Evolutionary conservation across 306 rosid genomes (phyloP), one percentile per base, ranked within the genome.

Genomic region (Vigna reflexopilosa): DNA sequence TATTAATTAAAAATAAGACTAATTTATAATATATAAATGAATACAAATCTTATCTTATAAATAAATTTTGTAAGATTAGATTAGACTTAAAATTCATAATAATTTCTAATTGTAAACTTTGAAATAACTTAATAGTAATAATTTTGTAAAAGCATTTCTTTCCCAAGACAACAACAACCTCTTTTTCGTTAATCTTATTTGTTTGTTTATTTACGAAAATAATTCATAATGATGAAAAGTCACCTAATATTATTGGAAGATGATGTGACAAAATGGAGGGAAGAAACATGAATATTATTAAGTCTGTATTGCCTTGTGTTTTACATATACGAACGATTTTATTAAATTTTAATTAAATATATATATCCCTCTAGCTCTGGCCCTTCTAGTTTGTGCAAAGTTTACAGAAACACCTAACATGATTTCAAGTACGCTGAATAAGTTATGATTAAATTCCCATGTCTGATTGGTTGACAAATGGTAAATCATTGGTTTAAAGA

Each of bases 1-100:
- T 0, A 24, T 2, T 2, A 0, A 24, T 0, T 24, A 24, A 0
- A 24, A 0, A 24, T 24, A 2, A 24, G 1, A 24, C 0, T 2
- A 2, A 24, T 2, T 24, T 24, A 24, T 2, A 24, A 24, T 24
- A 24, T 24, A 24, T 0, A 0, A 24, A 0, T 24, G 28, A 2
- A 2, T 24, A 24, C 1, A 2, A 24, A 24, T 1, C 0, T 24
- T 0, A 24, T 2, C 2, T 24, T 24, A 24, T 2, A 24, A 2
- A 24, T 0, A 0, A 2, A 0, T 24, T 24, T 24, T 0, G 0
- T 24, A 1, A 0, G 0, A 2, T 24, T 1, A 24, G 2, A 2
- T 24, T 24, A 24, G 0, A 24, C 28, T 24, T 24, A 24, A 24
- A 20, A 20, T 20, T 1, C 22, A 20, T 20, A 20, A 1, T 24